phyloP scores from a whole-genome alignment of 352 stramenopile genomes.

The Pythium myriotylum region DNA sequence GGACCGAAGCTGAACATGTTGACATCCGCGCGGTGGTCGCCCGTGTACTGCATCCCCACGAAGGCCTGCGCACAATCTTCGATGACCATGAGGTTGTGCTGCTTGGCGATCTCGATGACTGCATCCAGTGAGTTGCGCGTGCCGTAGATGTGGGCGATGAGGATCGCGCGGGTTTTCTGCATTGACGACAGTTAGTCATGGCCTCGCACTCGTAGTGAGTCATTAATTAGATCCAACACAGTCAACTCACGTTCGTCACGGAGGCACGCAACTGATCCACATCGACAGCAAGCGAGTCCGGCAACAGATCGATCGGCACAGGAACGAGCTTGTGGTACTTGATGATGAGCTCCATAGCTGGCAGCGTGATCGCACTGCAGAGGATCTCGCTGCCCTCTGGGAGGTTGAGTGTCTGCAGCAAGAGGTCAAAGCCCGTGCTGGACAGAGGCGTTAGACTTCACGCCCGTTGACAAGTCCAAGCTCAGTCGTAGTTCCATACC shows the following conservation, averaged over 20 bases:
- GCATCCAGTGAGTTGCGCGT: constrained; percentile 59
- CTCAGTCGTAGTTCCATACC: constrained; percentile 30
- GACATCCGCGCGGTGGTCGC: constrained; percentile 61
- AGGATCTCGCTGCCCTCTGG: constrained; percentile 71
- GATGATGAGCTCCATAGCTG: constrained; percentile 83
- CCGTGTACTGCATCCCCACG: constrained; percentile 63
- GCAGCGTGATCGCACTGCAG: constrained; percentile 84
- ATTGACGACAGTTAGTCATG: not conserved
- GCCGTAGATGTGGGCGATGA: constrained; percentile 84
- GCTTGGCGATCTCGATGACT: constrained; percentile 51
- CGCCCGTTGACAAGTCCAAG: no score
- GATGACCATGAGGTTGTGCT: constrained; percentile 63
- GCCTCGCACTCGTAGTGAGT: no score
- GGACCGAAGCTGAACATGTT: constrained; percentile 89
- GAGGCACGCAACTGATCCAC: constrained; percentile 44
- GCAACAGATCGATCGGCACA: constrained; percentile 70
- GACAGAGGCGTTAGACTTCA: not conserved
- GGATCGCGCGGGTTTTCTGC: constrained; percentile 63
- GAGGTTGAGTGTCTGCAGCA: constrained; percentile 78
- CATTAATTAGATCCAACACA: no score
- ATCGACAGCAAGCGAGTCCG: constrained; percentile 63
- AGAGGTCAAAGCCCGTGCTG: constrained; percentile 83
- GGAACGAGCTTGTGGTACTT: constrained; percentile 72
- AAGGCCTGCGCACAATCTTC: constrained; percentile 86
- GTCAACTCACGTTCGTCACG: constrained; percentile 40